phyloP scores from a whole-genome alignment of 148 eudicot genomes.

The Vaccinium darrowii region DNA sequence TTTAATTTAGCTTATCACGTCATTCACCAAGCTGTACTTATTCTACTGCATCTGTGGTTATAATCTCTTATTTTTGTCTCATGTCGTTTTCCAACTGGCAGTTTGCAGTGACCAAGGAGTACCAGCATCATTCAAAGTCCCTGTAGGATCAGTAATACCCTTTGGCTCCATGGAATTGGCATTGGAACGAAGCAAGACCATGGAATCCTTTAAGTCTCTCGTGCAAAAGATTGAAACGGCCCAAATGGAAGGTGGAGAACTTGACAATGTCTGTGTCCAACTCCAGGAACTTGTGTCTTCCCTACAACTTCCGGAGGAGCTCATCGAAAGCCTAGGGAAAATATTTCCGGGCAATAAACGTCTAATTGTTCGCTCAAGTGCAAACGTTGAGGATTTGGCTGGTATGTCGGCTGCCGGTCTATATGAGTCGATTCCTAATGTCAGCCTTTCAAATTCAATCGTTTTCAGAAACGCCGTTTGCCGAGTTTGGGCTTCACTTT shows the following conservation, averaged over 20 bases:
- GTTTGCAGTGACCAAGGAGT: slow-evolving; percentile 81
- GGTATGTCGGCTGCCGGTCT: slow-evolving; percentile 99
- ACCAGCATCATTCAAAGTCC: slow-evolving; percentile 84
- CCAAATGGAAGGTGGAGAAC: slow-evolving; percentile 60
- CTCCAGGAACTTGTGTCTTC: slow-evolving; percentile 69
- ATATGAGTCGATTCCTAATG: slow-evolving; percentile 89
- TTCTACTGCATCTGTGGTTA: not conserved
- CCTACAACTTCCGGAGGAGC: slow-evolving; percentile 41
- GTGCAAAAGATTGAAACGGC: slow-evolving; percentile 74
- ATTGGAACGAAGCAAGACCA: slow-evolving; percentile 49
- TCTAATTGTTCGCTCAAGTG: slow-evolving; percentile 90
- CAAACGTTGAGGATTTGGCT: slow-evolving; percentile 92
- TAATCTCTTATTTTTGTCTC: not conserved
- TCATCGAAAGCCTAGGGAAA: slow-evolving; percentile 42
- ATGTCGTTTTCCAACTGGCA: slow-evolving; percentile 27
- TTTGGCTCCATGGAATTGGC: slow-evolving; percentile 85
- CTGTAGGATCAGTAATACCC: slow-evolving; percentile 80
- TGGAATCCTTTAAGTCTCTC: slow-evolving; percentile 45
- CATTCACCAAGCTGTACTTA: not conserved
- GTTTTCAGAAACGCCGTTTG: slow-evolving; percentile 60
- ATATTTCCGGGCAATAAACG: slow-evolving; percentile 48
- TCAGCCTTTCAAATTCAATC: slow-evolving; percentile 71
- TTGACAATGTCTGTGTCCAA: slow-evolving; percentile 58
- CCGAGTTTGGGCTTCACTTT: slow-evolving; percentile 87
- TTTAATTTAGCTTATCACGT: not conserved